Base-by-base conservation (phyloP, 1,139 yeast genomes). In the Taphrina pruni region DNA sequence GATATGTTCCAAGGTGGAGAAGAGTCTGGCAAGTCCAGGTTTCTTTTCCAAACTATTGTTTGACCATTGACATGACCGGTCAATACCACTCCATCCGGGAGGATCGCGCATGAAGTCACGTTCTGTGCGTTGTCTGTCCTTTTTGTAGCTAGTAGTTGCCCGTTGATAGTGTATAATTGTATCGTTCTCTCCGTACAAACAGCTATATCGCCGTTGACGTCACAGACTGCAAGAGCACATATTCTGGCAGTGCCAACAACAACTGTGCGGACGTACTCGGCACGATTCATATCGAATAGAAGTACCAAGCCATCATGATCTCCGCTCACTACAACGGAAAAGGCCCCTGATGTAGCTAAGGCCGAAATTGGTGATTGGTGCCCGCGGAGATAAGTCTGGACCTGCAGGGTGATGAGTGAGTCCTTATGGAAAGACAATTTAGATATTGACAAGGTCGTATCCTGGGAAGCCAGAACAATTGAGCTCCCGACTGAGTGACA, bases 211-310 rank as follows among this genome's bases (percentile, higher is more conserved):
- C 76, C 76, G 11, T 72, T 73, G n/a, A 60, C 57, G n/a, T 73
- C 73, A 54, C 72, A 72, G 39, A 74, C 71, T 9, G 72, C 71
- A 6, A 74, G 70, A 20, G 71, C 70, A 52, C 51, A 57, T 11
- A 71, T 61, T 8, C 65, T 52, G 7, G 57, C 52, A 3, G 35
- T 39, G 14, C 45, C 54, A 17, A 65, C 60, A 12, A 39, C 14
- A 38, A 74, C 35, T 21, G 66, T 71, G 7, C 76, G 70, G 2
- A 74, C 73, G 58, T 72, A 73, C 14, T 71, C 70, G 20, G 70
- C 61, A 17, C 75, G 67, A 55, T 73, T 75, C 60, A 74, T 65
- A 56, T 74, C 76, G 75, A 76, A 74, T 6, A 74, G 70, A 14
- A 74, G 51, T 7, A 72, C 74, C 11, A 62, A 46, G 11, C 76